Conservation (phyloP, 2,329 filamentous ascomycete genomes). For the Purpureocillium takamizusanense region DNA sequence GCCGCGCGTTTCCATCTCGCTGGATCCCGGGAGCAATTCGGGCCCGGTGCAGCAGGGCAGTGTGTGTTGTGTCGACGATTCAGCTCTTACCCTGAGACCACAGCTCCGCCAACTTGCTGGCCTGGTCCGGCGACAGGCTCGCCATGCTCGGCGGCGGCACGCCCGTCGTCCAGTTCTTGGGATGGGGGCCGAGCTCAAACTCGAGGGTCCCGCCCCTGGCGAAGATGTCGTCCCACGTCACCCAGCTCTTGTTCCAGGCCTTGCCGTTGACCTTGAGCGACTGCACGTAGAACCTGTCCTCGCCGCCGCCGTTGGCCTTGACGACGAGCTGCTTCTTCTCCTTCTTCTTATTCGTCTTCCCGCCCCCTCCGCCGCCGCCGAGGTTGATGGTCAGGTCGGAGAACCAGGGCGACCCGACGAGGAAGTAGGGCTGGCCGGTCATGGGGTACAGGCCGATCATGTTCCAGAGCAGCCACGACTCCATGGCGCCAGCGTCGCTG, state of each 20-base stretch:
- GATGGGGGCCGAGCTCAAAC: slow-evolving; percentile 49
- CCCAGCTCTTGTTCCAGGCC: slow-evolving; percentile 54
- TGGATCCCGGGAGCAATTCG: no score
- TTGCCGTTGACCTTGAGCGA: slow-evolving; percentile 55
- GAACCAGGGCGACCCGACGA: slow-evolving; percentile 58
- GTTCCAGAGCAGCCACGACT: slow-evolving; percentile 60
- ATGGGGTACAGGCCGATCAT: slow-evolving; percentile 62
- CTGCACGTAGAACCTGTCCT: slow-evolving; percentile 52
- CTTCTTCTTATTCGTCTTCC: no score
- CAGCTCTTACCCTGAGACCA: no score
- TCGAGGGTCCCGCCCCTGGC: slow-evolving; percentile 52
- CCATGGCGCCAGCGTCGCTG: slow-evolving; percentile 64
- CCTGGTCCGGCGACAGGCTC: slow-evolving; percentile 10
- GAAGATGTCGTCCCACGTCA: slow-evolving; percentile 59
- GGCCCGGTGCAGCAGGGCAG: no score
- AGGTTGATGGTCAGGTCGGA: slow-evolving; percentile 49
- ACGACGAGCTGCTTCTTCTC: slow-evolving; percentile 46
- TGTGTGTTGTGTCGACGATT: no score
- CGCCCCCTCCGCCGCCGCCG: slow-evolving; percentile 36
- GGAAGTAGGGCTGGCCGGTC: slow-evolving; percentile 59
- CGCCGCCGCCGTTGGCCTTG: slow-evolving; percentile 39
- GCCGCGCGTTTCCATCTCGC: no score
- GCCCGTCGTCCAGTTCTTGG: slow-evolving; percentile 48
- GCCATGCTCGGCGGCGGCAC: slow-evolving; percentile 53
- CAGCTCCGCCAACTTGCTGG: slow-evolving; percentile 1